Conservation (phyloP, 1,284 basidiomycete genomes). For the Bjerkandera adusta region DNA sequence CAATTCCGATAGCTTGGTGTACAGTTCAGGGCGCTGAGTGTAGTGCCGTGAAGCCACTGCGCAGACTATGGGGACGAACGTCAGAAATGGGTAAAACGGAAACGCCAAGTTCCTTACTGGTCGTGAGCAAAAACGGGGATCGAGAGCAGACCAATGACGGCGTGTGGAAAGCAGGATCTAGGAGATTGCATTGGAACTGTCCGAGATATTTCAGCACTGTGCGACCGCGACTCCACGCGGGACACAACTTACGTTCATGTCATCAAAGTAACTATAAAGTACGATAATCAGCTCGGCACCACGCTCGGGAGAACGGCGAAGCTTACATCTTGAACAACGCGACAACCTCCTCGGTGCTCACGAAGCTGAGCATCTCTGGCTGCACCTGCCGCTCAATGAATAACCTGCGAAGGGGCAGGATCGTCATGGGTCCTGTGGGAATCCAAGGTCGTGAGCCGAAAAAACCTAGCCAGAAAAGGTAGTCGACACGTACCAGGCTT, state of each 20-base stretch:
- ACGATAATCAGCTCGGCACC: conserved; percentile 12
- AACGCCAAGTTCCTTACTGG: conserved; percentile 57
- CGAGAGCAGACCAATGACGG: conserved; percentile 89
- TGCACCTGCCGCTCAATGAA: conserved; percentile 89
- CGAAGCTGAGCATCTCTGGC: conserved; percentile 88
- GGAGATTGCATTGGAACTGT: conserved; percentile 70
- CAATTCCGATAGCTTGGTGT: conserved; percentile 77
- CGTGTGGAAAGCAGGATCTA: conserved; percentile 88
- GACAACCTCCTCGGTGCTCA: conserved; percentile 80
- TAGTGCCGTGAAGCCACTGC: conserved; percentile 94
- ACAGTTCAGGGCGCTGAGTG: conserved; percentile 78
- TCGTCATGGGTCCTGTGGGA: conserved; percentile 76
- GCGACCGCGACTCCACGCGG: no score
- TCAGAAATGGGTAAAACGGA: background rate
- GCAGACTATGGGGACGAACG: conserved; percentile 60
- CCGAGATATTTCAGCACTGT: conserved; percentile 14
- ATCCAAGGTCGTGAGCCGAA: conserved; percentile 2
- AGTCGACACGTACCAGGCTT: conserved; percentile 72
- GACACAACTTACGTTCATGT: conserved; percentile 60
- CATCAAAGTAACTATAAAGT: conserved; percentile 72
- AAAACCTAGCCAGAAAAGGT: conserved; percentile 14
- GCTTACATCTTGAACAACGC: conserved; percentile 90
- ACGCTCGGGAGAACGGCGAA: conserved; percentile 16
- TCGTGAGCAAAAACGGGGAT: conserved; percentile 90
- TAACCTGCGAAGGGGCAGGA: conserved; percentile 79